Conservation (phyloP, 306 rosid species). For the Corylus avellana region DNA sequence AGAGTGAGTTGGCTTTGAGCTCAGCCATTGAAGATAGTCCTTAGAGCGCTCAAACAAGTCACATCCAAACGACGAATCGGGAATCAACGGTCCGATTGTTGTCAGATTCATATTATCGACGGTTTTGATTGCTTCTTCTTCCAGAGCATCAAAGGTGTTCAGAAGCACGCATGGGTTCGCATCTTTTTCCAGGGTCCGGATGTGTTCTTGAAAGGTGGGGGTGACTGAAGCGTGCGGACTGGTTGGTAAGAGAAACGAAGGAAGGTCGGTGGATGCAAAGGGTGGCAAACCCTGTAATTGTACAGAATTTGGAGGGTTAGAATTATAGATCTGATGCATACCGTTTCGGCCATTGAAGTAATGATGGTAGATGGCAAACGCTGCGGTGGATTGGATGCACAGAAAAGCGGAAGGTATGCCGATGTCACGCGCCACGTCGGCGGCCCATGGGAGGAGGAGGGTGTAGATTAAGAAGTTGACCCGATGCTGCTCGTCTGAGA, state of each 20-base stretch:
- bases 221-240: background rate
- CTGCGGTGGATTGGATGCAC: background rate
- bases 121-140: background rate
- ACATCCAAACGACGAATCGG: background rate
- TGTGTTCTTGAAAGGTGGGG: constrained; percentile 3
- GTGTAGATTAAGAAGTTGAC: constrained; percentile 13
- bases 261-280: background rate
- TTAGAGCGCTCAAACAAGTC: background rate
- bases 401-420: constrained; percentile 8
- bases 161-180: background rate
- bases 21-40: constrained; percentile 9
- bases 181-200: constrained; percentile 10
- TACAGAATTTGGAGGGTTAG: background rate
- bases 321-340: background rate
- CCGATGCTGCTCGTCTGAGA: background rate
- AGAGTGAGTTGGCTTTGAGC: background rate
- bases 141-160: constrained; percentile 7
- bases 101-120: background rate
- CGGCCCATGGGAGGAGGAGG: constrained; percentile 6
- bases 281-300: constrained; percentile 3
- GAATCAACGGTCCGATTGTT: constrained; percentile 4
- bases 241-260: constrained; percentile 2
- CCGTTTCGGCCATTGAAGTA: background rate
- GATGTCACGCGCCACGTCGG: constrained; percentile 13
- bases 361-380: background rate